Base-by-base conservation (phyloP, 306 rosid genomes). In the Sicyos edulis region DNA sequence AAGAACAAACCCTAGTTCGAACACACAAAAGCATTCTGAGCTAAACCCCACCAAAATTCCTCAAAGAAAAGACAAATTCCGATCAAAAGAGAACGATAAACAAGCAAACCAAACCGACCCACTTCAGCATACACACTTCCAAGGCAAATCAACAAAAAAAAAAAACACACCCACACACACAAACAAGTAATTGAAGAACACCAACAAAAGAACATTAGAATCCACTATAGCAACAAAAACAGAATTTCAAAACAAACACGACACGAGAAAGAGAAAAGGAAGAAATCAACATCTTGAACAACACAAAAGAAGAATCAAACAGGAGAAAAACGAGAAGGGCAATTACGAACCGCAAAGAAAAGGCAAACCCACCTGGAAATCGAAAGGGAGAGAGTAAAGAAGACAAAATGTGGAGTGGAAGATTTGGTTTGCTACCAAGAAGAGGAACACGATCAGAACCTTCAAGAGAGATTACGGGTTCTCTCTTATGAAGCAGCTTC, bases 381-480 rank as follows among this genome's bases (percentile, higher is more conserved):
- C 32, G 47, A 10, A 12, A 40, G 32, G n/a, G 42, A 76, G 64
- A 60, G 53, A 26, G 29, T 22, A 70, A 47, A 42, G 74, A 72
- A 42, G 52, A 24, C 50, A 21, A 37, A 47, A 72, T 17, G 26
- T 7, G 56, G 29, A 29, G 58, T 19, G 16, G 59, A 53, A 62
- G 77, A 70, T 53, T 44, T 66, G 54, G 17, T 63, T 74, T 53
- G 82, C 57, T 37, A 73, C 58, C 63, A 63, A 59, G 74, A 68
- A 53, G 69, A 53, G 61, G 79, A 78, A 81, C 80, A 78, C 74
- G 78, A 76, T 68, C 62, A 57, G 79, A 76, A 73, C 16, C 73
- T 55, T 76, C 79, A 6, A 61, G 49, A 63, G 15, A 10, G 45
- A 37, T 54, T 17, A 63, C 5, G 50, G 50, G 75, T 51, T 53